Evolutionary conservation across 768 basidiomycete genomes (phyloP).

Genomic region (Strobilomyces dryophilus): DNA sequence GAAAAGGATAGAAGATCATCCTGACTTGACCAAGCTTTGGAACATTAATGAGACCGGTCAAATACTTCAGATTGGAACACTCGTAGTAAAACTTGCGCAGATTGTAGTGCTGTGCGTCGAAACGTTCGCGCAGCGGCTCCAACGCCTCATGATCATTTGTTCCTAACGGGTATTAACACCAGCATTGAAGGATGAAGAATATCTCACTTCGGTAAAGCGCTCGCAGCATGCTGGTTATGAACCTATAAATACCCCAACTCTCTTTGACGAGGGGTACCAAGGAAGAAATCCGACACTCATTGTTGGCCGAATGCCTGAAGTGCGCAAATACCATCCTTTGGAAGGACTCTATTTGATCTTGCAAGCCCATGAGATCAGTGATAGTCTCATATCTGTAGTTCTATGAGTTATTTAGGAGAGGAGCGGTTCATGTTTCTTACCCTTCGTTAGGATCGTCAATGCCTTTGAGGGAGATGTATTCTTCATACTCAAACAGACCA

Average conservation of each 20-base stretch:
- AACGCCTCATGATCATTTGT: constrained; percentile 87
- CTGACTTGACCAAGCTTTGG: constrained; percentile 89
- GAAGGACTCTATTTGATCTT: constrained; percentile 99
- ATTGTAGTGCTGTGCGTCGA: constrained; percentile 85
- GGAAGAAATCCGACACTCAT: constrained; percentile 95
- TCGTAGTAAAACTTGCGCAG: constrained; percentile 99
- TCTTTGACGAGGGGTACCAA: constrained; percentile 97
- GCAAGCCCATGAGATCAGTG: constrained; percentile 92
- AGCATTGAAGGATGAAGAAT: neutral
- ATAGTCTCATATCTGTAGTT: constrained; percentile 89
- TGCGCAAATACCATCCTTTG: constrained; percentile 97
- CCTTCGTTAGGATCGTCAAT: constrained; percentile 99
- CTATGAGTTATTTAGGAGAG: constrained; percentile 9
- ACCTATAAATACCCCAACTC: constrained; percentile 98
- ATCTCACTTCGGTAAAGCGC: constrained; percentile 90
- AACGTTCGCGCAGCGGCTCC: constrained; percentile 84
- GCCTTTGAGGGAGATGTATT: constrained; percentile 94
- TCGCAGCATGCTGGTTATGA: constrained; percentile 97
- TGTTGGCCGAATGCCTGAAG: constrained; percentile 87
- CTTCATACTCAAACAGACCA: constrained; percentile 98
- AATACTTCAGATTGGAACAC: constrained; percentile 96
- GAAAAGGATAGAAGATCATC: neutral
- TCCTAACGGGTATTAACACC: constrained; percentile 43
- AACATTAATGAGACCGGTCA: constrained; percentile 96
- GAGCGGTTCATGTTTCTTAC: constrained; percentile 42